Percentiles rank a stretch among this genome's conserved stretches.
These are phyloP conservation scores for Cordyceps militaris DNA, from an alignment of 2,329 filamentous ascomycete genomes.

Conservation along the genomic window DNA sequence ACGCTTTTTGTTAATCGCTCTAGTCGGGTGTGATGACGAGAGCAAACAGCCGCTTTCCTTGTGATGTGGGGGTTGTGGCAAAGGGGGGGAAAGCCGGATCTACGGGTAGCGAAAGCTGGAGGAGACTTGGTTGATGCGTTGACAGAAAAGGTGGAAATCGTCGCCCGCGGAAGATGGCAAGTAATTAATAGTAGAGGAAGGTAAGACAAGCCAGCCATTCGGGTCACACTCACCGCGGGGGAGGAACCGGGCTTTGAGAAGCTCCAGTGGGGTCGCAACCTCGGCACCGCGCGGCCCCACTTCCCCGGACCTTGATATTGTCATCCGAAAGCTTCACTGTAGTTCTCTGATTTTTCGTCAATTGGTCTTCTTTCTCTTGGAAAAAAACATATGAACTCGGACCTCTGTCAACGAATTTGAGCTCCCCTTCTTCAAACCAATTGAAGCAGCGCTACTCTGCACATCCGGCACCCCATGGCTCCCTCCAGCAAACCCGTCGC, in stretches of 20 bases:
- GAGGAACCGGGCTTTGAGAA: not conserved
- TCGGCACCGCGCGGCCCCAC: slow-evolving; percentile 11
- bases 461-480: slow-evolving; percentile 12
- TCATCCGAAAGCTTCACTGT: not conserved
- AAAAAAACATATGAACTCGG: no score
- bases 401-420: no score
- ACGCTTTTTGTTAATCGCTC: not conserved
- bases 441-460: no score
- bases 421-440: not conserved
- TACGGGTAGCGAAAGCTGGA: no score
- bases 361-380: no score
- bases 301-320: slow-evolving; percentile 9
- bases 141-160: not conserved
- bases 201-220: no score
- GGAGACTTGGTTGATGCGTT: not conserved
- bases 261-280: slow-evolving; percentile 1
- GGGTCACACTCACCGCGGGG: not conserved
- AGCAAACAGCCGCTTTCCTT: not conserved
- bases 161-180: no score
- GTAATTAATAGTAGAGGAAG: no score
- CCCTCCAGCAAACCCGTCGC: slow-evolving; percentile 47
- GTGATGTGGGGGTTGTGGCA: not conserved
- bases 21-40: not conserved
- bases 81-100: not conserved
- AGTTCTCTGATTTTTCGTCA: not conserved